Conservation (phyloP, 768 basidiomycete species). For the Mrakia gelida region DNA sequence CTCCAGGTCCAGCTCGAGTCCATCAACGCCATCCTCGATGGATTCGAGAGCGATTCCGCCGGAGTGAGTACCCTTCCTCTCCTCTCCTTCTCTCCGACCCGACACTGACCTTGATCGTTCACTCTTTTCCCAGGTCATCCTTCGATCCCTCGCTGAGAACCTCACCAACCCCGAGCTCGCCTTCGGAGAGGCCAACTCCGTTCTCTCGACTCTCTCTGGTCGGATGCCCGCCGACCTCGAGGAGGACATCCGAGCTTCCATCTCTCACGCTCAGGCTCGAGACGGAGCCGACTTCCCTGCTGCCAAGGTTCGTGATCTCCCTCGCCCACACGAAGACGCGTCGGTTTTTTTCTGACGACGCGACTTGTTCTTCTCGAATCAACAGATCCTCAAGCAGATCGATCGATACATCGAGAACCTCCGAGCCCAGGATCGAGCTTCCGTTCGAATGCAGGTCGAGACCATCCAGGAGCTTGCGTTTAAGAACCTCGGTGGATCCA, state of each 20-base stretch:
- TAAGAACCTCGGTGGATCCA: slow-evolving; percentile 73
- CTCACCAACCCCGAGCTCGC: slow-evolving; percentile 82
- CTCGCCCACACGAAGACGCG: background rate
- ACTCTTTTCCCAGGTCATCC: slow-evolving; percentile 58
- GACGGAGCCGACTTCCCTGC: slow-evolving; percentile 77
- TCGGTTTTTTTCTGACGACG: background rate
- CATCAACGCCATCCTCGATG: slow-evolving; percentile 86
- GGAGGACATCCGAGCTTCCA: slow-evolving; percentile 69
- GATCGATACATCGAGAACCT: slow-evolving; percentile 80
- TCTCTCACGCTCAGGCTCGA: slow-evolving; percentile 72
- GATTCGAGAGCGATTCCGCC: slow-evolving; percentile 91
- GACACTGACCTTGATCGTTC: no score
- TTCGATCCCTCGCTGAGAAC: slow-evolving; percentile 79
- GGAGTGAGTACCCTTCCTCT: slow-evolving; percentile 40
- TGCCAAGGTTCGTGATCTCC: slow-evolving; percentile 52
- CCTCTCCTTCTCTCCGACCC: no score
- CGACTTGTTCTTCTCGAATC: background rate
- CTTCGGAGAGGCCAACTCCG: slow-evolving; percentile 74
- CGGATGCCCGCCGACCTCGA: slow-evolving; percentile 91
- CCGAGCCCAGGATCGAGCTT: slow-evolving; percentile 69
- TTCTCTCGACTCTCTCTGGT: slow-evolving; percentile 81
- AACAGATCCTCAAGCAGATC: slow-evolving; percentile 61
- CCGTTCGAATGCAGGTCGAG: slow-evolving; percentile 68
- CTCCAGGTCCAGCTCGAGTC: slow-evolving; percentile 67
- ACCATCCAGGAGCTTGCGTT: slow-evolving; percentile 71